A percentile compares a stretch with the other conserved stretches of the same genome.
These are phyloP conservation scores for Chamaenerion angustifolium DNA, from an alignment of 345 rosid species.

Conservation along the genomic window DNA sequence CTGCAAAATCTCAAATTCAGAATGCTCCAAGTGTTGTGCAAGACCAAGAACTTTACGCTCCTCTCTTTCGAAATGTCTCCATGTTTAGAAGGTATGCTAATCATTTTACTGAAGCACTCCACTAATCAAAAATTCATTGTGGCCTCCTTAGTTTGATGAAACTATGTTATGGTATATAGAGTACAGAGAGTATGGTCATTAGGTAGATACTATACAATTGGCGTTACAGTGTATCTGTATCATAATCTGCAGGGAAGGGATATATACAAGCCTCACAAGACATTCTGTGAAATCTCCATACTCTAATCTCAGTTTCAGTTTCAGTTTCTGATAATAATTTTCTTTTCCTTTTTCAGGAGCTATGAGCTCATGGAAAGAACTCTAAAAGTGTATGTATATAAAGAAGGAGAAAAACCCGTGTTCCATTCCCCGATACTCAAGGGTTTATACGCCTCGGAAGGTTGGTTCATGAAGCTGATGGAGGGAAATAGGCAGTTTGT, in stretches of 20 bases:
- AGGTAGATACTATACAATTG: too few relatives aligned
- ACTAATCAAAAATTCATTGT: neutral
- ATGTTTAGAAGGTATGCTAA: constrained; percentile 54
- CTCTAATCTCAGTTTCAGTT: too few relatives aligned
- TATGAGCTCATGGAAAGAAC: constrained; percentile 80
- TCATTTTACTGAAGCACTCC: neutral
- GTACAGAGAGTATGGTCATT: neutral
- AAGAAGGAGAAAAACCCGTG: constrained; percentile 76
- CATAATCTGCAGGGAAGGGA: too few relatives aligned
- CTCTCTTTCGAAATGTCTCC: constrained; percentile 73
- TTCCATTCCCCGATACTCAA: constrained; percentile 82
- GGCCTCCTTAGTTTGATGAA: neutral
- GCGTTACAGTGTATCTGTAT: too few relatives aligned
- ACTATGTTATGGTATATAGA: neutral
- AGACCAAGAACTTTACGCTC: constrained; percentile 61
- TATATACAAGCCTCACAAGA: too few relatives aligned
- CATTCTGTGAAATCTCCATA: too few relatives aligned
- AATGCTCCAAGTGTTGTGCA: constrained; percentile 27
- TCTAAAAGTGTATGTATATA: constrained; percentile 66
- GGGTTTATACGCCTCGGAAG: constrained; percentile 95
- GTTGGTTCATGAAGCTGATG: constrained; percentile 99
- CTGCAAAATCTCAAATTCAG: constrained; percentile 53
- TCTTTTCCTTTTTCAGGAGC: constrained; percentile 45
- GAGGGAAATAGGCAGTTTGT: constrained; percentile 54
- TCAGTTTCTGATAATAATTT: neutral